phyloP scores from a whole-genome alignment of 2,329 filamentous ascomycete genomes.

The Microcera coccophila region DNA sequence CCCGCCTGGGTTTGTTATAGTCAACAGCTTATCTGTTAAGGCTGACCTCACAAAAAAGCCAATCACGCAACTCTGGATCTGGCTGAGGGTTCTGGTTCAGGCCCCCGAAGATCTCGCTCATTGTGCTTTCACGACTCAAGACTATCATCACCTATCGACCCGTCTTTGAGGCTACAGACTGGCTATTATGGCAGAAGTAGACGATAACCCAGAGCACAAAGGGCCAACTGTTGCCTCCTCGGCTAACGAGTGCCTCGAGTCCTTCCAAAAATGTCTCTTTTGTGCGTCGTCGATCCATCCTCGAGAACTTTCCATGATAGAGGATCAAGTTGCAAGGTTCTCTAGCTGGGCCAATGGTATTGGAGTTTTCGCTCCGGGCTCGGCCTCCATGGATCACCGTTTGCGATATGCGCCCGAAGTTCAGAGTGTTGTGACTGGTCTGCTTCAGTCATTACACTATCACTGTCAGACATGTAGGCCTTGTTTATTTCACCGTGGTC shows the following conservation, averaged over 20 bases:
- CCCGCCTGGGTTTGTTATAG: no score
- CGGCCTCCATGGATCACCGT: slow-evolving; percentile 15
- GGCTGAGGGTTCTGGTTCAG: no score
- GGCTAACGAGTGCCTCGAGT: slow-evolving; percentile 4
- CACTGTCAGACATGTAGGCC: slow-evolving; percentile 1
- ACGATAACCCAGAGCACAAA: no score
- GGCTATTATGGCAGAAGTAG: no score
- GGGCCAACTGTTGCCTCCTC: neutral
- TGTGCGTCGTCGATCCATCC: slow-evolving; percentile 1
- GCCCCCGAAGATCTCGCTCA: no score
- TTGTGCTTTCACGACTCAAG: no score
- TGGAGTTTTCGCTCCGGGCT: slow-evolving; percentile 6
- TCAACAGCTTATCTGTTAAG: no score
- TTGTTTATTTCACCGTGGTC: no score
- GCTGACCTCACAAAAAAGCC: no score
- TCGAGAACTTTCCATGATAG: slow-evolving; percentile 8
- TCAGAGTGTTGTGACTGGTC: slow-evolving; percentile 4
- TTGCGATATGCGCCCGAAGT: slow-evolving; percentile 12
- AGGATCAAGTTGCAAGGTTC: slow-evolving; percentile 19
- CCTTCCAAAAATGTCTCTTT: slow-evolving; percentile 8
- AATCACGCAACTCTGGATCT: no score
- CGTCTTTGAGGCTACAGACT: no score
- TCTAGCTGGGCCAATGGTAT: slow-evolving; percentile 15
- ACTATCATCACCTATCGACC: no score
- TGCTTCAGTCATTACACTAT: slow-evolving; percentile 12